phyloP scores from a whole-genome alignment of 2,329 filamentous ascomycete species.

The Penicillium rolfsii region DNA sequence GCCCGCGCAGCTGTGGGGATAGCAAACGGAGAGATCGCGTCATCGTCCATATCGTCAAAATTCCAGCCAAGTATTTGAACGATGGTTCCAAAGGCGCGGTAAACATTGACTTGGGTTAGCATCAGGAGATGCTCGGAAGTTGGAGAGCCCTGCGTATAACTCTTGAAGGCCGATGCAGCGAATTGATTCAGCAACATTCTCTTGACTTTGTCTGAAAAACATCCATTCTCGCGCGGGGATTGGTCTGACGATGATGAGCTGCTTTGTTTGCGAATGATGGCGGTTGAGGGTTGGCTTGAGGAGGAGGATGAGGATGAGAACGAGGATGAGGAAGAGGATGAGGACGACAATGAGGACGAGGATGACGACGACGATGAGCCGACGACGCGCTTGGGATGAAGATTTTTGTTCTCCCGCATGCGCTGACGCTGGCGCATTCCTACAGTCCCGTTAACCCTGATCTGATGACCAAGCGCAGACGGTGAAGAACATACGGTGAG shows the following conservation, averaged over 20 bases:
- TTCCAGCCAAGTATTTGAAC: constrained; percentile 34
- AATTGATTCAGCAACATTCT: constrained; percentile 22
- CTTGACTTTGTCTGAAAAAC: neutral
- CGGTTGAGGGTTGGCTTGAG: neutral
- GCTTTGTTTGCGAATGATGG: neutral
- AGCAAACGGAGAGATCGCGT: constrained; percentile 35
- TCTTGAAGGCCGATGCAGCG: constrained; percentile 28
- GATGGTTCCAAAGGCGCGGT: constrained; percentile 38
- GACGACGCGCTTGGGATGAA: constrained; percentile 19
- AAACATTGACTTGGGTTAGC: constrained; percentile 42
- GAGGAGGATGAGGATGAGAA: neutral
- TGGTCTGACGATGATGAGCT: neutral
- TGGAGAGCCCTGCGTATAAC: constrained; percentile 32
- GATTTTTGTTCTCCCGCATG: constrained; percentile 15
- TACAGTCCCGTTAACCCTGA: neutral
- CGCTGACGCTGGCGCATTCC: constrained; percentile 23
- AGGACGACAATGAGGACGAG: neutral
- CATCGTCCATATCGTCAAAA: constrained; percentile 31
- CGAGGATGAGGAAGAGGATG: neutral
- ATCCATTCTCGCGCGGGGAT: neutral
- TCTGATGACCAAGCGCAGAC: too few species aligned
- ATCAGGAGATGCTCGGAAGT: constrained; percentile 40
- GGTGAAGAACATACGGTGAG: constrained; percentile 26
- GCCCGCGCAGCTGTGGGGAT: constrained; percentile 3
- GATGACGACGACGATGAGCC: constrained; percentile 4